These are phyloP conservation scores for Colletotrichum costaricense DNA, from an alignment of 2,329 filamentous ascomycete genomes.

Conservation along the genomic window DNA sequence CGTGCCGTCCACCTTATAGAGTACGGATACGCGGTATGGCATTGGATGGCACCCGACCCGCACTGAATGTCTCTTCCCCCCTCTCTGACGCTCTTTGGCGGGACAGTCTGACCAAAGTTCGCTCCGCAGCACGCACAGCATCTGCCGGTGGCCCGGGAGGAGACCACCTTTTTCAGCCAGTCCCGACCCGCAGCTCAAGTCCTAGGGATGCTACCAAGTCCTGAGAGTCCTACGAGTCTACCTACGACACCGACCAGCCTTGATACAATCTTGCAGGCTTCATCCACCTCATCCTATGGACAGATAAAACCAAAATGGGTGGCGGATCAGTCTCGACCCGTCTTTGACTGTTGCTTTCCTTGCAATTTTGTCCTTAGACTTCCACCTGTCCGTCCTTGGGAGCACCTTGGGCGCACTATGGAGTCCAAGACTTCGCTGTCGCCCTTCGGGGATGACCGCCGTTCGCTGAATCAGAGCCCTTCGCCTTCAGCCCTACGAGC, in stretches of 20 bases:
- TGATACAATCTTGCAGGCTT: constrained; percentile 1
- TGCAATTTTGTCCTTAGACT: background rate
- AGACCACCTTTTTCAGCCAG: constrained; percentile 33
- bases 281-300: constrained; percentile 16
- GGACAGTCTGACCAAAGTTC: background rate
- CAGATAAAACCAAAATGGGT: constrained; percentile 36
- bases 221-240: constrained; percentile 34
- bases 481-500: constrained; percentile 48
- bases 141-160: constrained; percentile 4
- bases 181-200: constrained; percentile 29
- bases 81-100: background rate
- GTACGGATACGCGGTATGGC: too few species aligned
- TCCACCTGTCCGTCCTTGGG: background rate
- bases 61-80: background rate
- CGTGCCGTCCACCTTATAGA: background rate
- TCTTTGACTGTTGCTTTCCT: constrained; percentile 16
- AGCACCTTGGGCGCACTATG: constrained; percentile 37
- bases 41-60: background rate
- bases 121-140: constrained; percentile 9
- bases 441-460: constrained; percentile 40
- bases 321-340: constrained; percentile 20
- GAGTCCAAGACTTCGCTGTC: constrained; percentile 44
- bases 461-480: constrained; percentile 41
- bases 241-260: constrained; percentile 26
- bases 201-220: constrained; percentile 31